Conservation (phyloP, 306 rosid species). For the Medicago arabica region DNA sequence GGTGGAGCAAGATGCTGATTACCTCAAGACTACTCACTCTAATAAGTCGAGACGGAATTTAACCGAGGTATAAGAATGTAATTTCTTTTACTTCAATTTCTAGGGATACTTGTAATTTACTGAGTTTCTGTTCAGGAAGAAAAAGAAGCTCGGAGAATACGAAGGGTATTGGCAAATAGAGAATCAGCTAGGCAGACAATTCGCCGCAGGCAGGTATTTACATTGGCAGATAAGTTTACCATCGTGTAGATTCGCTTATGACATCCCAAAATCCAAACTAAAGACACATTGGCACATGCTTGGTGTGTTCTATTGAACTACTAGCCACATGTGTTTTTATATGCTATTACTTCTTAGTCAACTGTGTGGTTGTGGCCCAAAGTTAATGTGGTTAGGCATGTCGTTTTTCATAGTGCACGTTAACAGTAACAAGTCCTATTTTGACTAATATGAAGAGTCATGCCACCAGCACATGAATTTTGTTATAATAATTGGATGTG, state of each 20-base stretch:
- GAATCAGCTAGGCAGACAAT: slow-evolving; percentile 98
- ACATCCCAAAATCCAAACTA: slow-evolving; percentile 14
- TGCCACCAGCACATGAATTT: background rate
- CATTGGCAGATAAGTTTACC: slow-evolving; percentile 5
- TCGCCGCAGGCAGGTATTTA: slow-evolving; percentile 91
- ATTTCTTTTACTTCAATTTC: slow-evolving; percentile 11
- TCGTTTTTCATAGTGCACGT: background rate
- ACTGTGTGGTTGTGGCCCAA: background rate
- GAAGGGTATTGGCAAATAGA: slow-evolving; percentile 89
- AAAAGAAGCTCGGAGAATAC: slow-evolving; percentile 85
- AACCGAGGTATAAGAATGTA: slow-evolving; percentile 66
- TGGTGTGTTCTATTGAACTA: slow-evolving; percentile 9
- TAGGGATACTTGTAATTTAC: slow-evolving; percentile 26
- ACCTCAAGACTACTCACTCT: slow-evolving; percentile 49
- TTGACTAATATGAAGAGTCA: background rate
- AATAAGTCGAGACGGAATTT: slow-evolving; percentile 75
- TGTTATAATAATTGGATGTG: background rate
- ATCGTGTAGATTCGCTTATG: slow-evolving; percentile 20
- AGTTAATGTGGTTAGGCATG: background rate
- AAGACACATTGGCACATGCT: slow-evolving; percentile 4
- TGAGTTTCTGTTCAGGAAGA: slow-evolving; percentile 63
- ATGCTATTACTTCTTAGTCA: background rate
- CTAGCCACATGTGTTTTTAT: background rate
- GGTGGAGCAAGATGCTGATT: slow-evolving; percentile 59
- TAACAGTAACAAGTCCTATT: background rate